Conservation (phyloP, 129 eudicot species). For the Pulicaria dysenterica region DNA sequence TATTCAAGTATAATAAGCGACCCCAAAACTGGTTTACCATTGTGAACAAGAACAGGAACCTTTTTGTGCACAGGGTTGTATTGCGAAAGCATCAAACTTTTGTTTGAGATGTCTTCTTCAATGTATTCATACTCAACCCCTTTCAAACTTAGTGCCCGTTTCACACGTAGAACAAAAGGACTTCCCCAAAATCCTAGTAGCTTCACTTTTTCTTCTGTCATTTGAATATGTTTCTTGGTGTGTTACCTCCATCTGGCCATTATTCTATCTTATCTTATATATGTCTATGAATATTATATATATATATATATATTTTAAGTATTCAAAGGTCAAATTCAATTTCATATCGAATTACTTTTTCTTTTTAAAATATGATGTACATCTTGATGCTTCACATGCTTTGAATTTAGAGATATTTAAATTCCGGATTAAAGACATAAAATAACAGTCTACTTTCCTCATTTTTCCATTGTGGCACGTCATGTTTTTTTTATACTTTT, state of each 20-base stretch:
- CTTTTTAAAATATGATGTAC: not conserved
- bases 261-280: not conserved
- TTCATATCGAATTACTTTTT: not conserved
- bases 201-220: slow-evolving; percentile 34
- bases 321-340: slow-evolving; percentile 4
- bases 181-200: slow-evolving; percentile 44
- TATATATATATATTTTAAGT: not conserved
- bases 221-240: slow-evolving; percentile 7
- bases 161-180: slow-evolving; percentile 33
- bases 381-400: slow-evolving; percentile 12
- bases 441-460: no score
- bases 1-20: slow-evolving; percentile 48
- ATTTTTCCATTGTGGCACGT: no score
- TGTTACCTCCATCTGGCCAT: not conserved
- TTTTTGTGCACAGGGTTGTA: slow-evolving; percentile 41
- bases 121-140: slow-evolving; percentile 38
- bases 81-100: slow-evolving; percentile 40
- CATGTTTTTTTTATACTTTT: no score
- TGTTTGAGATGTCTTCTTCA: slow-evolving; percentile 40
- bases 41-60: slow-evolving; percentile 48
- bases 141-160: slow-evolving; percentile 38
- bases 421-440: no score
- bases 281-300: no score
- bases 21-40: slow-evolving; percentile 41
- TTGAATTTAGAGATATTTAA: no score